Evolutionary conservation across 805 yeast genomes (phyloP).

Genomic region (Candida patagonica): DNA sequence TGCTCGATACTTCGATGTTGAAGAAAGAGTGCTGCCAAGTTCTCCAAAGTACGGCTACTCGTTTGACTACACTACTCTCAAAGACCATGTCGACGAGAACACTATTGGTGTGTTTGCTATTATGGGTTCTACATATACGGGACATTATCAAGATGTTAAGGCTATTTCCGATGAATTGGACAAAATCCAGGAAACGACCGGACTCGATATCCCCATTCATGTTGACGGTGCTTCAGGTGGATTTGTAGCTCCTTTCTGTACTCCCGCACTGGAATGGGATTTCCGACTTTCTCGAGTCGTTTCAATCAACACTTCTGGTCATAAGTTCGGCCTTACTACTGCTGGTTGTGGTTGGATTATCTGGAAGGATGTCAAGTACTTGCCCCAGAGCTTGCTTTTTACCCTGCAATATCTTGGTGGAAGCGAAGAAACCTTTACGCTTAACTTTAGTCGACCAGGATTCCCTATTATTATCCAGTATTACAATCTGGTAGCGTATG

Average conservation of each 20-base stretch:
- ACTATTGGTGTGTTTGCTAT: slow-evolving; percentile 87
- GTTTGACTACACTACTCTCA: slow-evolving; percentile 51
- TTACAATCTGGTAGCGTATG: slow-evolving; percentile 64
- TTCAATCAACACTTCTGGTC: slow-evolving; percentile 85
- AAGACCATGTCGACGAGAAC: slow-evolving; percentile 71
- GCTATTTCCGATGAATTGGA: slow-evolving; percentile 56
- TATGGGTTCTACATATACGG: slow-evolving; percentile 87
- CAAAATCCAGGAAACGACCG: slow-evolving; percentile 56
- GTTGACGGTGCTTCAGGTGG: slow-evolving; percentile 95
- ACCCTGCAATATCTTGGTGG: slow-evolving; percentile 82
- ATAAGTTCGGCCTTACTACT: slow-evolving; percentile 82
- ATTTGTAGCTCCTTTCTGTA: slow-evolving; percentile 75
- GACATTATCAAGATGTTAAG: slow-evolving; percentile 76
- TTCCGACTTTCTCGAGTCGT: slow-evolving; percentile 68
- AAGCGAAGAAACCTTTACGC: slow-evolving; percentile 72
- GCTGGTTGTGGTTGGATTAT: slow-evolving; percentile 92
- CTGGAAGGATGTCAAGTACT: slow-evolving; percentile 56
- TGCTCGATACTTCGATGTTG: slow-evolving; percentile 90
- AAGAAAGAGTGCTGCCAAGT: slow-evolving; percentile 66
- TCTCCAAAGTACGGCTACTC: slow-evolving; percentile 50
- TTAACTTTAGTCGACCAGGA: slow-evolving; percentile 89
- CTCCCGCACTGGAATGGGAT: slow-evolving; percentile 76
- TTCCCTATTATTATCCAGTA: slow-evolving; percentile 85
- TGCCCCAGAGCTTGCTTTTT: slow-evolving; percentile 68
- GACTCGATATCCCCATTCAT: slow-evolving; percentile 68